These are phyloP conservation scores for Acanthamoeba culbertsoni DNA, from an alignment of 208 protist genomes.

Conservation along the genomic window DNA sequence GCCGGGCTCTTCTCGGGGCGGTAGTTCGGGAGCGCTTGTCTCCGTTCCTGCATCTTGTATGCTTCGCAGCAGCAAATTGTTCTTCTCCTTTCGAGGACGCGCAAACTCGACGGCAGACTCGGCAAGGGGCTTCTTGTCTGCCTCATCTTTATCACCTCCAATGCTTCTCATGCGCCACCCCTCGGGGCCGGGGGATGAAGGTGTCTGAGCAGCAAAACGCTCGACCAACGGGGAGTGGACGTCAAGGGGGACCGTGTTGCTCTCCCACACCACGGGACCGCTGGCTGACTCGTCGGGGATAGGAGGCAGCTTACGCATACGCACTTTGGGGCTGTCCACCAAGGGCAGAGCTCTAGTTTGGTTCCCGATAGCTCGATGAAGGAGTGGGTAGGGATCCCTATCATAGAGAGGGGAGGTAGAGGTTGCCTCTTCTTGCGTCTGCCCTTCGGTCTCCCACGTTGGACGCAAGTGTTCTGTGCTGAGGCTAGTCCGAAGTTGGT, in stretches of 20 bases:
- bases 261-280: not conserved
- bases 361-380: not conserved
- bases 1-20: not conserved
- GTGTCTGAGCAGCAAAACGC: not conserved
- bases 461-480: not conserved
- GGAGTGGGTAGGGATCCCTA: not conserved
- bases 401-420: not conserved
- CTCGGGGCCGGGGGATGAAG: not conserved
- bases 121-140: too few relatives aligned
- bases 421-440: not conserved
- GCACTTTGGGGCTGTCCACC: not conserved
- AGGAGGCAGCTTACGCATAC: not conserved
- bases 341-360: not conserved
- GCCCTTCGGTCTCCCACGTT: too few relatives aligned
- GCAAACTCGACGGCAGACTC: not conserved
- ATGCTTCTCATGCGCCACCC: not conserved
- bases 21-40: not conserved
- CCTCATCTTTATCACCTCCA: not conserved
- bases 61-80: not conserved
- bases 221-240: not conserved
- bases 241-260: too few relatives aligned
- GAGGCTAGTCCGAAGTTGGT: too few relatives aligned
- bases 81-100: not conserved
- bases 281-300: not conserved
- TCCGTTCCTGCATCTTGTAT: conserved; percentile 6